Conservation (phyloP, 768 basidiomycete genomes). For the Chalciporus chontae region DNA sequence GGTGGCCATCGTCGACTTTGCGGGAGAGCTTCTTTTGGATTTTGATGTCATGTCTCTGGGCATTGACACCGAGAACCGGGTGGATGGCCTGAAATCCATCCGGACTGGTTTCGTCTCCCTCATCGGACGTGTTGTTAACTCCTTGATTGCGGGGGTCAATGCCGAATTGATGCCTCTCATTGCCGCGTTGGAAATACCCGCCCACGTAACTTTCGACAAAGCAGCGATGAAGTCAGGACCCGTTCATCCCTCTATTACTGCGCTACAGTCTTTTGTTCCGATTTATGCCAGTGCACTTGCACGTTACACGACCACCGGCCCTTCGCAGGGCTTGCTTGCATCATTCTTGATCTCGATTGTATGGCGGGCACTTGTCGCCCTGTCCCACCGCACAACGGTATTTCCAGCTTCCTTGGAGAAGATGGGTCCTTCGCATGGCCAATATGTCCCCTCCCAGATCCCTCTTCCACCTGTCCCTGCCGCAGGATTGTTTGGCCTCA, state of each 20-base stretch:
- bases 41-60: constrained; percentile 69
- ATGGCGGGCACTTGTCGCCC: constrained; percentile 71
- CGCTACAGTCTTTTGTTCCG: constrained; percentile 58
- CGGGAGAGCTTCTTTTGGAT: constrained; percentile 67
- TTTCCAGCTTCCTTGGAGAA: constrained; percentile 38
- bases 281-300: constrained; percentile 55
- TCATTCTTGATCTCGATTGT: constrained; percentile 69
- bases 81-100: constrained; percentile 65
- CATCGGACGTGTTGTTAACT: constrained; percentile 62
- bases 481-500: constrained; percentile 58
- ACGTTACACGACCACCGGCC: constrained; percentile 50
- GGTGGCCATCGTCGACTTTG: constrained; percentile 62
- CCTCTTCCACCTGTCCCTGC: constrained; percentile 58
- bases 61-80: constrained; percentile 54
- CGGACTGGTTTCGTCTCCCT: constrained; percentile 70
- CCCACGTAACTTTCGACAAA: constrained; percentile 21
- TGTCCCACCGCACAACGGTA: constrained; percentile 56
- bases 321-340: constrained; percentile 60
- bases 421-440: constrained; percentile 9
- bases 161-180: constrained; percentile 58
- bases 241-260: constrained; percentile 56
- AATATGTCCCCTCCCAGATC: constrained; percentile 20
- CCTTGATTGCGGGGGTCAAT: constrained; percentile 59
- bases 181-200: constrained; percentile 56
- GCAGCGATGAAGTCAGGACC: constrained; percentile 15